Conservation (phyloP, 1,284 basidiomycete species). For the Bondarzewia mesenterica region DNA sequence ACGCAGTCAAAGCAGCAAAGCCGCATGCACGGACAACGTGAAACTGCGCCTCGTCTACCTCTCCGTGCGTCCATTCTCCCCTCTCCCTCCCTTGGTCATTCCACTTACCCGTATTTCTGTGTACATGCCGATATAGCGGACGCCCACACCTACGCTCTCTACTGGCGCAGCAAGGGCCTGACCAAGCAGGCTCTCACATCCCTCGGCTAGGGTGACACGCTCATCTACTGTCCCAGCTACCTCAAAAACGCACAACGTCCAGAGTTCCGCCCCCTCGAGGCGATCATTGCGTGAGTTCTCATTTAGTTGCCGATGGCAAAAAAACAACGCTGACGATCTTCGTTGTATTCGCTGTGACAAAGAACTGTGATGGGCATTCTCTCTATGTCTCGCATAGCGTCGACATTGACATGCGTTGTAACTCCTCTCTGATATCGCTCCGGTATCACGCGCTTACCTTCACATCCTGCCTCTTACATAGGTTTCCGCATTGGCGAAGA, state of each 20-base stretch:
- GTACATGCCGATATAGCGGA: constrained; percentile 42
- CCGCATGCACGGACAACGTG: constrained; percentile 42
- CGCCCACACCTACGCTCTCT: constrained; percentile 42
- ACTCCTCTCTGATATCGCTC: no score
- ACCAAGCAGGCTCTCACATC: constrained; percentile 61
- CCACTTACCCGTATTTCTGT: background rate
- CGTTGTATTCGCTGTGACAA: background rate
- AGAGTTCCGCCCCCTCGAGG: constrained; percentile 34
- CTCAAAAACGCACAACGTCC: constrained; percentile 37
- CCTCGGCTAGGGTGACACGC: constrained; percentile 59
- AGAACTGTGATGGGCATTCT: constrained; percentile 31
- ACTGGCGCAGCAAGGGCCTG: constrained; percentile 59
- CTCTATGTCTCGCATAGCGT: constrained; percentile 28
- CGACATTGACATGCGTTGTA: constrained; percentile 29
- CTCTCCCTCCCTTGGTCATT: constrained; percentile 6
- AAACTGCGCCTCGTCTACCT: constrained; percentile 60
- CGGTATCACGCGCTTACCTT: background rate
- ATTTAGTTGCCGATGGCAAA: no score
- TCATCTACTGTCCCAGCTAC: constrained; percentile 57
- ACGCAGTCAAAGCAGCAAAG: constrained; percentile 62
- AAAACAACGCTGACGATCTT: background rate
- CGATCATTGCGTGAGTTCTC: constrained; percentile 31
- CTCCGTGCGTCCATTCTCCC: constrained; percentile 39
- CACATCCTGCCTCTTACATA: constrained; percentile 13
- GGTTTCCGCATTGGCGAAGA: constrained; percentile 43